Conservation (phyloP, 768 basidiomycete genomes). For the Phylloporus sp. region DNA sequence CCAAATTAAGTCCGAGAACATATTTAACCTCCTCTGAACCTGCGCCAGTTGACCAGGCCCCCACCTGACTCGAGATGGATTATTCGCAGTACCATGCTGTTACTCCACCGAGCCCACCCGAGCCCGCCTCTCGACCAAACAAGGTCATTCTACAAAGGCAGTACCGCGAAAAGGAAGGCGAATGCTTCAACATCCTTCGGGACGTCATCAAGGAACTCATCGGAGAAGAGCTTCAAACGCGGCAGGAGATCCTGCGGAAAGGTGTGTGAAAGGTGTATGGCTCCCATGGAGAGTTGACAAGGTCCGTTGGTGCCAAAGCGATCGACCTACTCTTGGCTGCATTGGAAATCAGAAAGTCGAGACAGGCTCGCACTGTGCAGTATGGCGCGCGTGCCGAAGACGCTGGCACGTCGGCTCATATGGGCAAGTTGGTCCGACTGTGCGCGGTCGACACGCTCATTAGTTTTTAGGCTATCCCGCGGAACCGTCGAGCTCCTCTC, state of each 20-base stretch:
- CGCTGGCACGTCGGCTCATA: not conserved
- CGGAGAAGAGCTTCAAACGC: conserved; percentile 9
- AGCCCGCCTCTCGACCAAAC: conserved; percentile 2
- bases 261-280: conserved; percentile 3
- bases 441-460: not conserved
- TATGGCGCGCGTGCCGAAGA: not conserved
- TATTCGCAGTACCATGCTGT: not conserved
- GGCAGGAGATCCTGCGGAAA: conserved; percentile 21
- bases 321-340: conserved; percentile 7
- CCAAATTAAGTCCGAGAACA: not conserved
- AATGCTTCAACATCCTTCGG: conserved; percentile 20
- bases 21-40: conserved; percentile 9
- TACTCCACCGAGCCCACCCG: not conserved
- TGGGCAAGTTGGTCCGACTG: conserved; percentile 5
- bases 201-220: conserved; percentile 16
- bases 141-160: conserved; percentile 15
- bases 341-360: not conserved
- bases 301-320: conserved; percentile 1
- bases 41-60: not conserved
- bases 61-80: no score
- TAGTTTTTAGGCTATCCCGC: not conserved
- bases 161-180: conserved; percentile 22
- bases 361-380: not conserved
- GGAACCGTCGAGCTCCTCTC: not conserved
- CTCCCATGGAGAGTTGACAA: not conserved